Evolutionary conservation across 1,284 basidiomycete species (phyloP), one percentile per base, ranked within the genome.

Genomic region (Ceratobasidium theobromae): DNA sequence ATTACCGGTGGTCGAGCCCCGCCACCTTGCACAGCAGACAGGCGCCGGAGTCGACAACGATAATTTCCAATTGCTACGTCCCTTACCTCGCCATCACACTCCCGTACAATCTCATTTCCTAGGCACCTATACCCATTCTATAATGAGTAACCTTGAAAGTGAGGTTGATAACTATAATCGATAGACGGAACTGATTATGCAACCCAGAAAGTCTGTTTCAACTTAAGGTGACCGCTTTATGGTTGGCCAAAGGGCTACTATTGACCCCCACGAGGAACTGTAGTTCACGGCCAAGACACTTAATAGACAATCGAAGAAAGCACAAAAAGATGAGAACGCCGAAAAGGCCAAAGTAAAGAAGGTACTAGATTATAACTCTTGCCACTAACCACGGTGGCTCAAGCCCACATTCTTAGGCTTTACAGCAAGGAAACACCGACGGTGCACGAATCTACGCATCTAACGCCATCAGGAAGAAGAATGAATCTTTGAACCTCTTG

Each of bases 381-480:
- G 28, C 46, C 33, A 25, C 52, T 23, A 54, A 35, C 35, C 25
- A 23, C 27, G 12, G 40, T 54, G 32, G 60, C 49, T 35, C 38
- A 38, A 11, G 49, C 16, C 9, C 35, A 66, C 32, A 38, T 46
- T 32, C 46, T 45, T 77, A 98, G 95, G 97, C 97, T 4, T 82
- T 99, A 5, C 89, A 93, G 74, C 95, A 99, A 78, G 94, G 95
- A 55, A 99, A 99, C 79, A 92, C 85, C 53, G 97, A 99, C 69
- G 95, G 96, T 49, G 97, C 97, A n/a, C 86, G 93, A 67, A 99
- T 99, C 81, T 99, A 99, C 76, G 97, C 97, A 14, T 88, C 94
- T 49, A 99, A 99, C 74, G 93, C 97, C 48, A 99, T 99, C 74
- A 84, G 97, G 64, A 99, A 99, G 85, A 98, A 99, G 85, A 94